Conservation (phyloP, 768 basidiomycete species). For the Kwoniella heveanensis region DNA sequence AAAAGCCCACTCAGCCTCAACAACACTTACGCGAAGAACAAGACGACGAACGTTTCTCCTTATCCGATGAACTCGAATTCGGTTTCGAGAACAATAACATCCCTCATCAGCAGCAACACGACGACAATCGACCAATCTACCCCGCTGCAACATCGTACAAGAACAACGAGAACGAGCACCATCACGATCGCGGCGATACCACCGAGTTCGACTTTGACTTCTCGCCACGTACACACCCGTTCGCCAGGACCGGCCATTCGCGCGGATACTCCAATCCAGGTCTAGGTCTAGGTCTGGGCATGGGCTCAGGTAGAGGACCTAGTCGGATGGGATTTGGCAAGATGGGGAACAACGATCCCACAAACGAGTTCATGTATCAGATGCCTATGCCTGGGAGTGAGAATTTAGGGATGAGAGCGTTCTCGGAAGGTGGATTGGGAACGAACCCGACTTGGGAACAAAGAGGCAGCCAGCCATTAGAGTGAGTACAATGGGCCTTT, state of each 20-base stretch:
- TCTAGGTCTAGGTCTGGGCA: neutral
- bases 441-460: neutral
- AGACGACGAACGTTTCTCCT: neutral
- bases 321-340: conserved; percentile 4
- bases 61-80: neutral
- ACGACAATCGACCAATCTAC: conserved; percentile 8
- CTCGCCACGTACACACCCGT: conserved; percentile 20
- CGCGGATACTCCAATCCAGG: neutral
- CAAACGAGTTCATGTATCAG: conserved; percentile 47
- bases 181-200: neutral
- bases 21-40: too few species aligned
- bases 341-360: conserved; percentile 40
- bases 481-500: conserved; percentile 29
- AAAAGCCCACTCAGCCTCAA: conserved; percentile 10
- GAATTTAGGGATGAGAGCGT: conserved; percentile 2
- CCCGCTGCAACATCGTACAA: conserved; percentile 4
- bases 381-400: conserved; percentile 16
- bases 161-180: conserved; percentile 6
- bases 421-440: conserved; percentile 17
- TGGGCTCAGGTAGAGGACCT: neutral
- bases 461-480: conserved; percentile 21
- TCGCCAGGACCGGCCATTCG: conserved; percentile 13
- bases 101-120: neutral
- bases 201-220: conserved; percentile 7
- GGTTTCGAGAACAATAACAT: neutral